Conservation (phyloP, 257 asterid genomes). For the Solanum habrochaites region DNA sequence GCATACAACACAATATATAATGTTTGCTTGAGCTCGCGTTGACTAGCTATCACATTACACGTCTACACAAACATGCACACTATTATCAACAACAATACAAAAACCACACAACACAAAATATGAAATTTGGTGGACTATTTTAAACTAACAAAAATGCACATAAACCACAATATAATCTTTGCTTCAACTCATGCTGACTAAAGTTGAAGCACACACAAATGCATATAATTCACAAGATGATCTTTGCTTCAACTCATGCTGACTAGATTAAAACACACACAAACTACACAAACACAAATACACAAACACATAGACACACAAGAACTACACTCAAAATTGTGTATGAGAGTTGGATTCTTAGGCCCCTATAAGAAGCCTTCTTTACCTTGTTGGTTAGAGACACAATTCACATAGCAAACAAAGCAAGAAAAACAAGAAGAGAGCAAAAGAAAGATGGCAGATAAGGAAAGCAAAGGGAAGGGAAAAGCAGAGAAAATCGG, state of each 20-base stretch:
- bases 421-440: not conserved
- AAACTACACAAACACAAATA: not conserved
- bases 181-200: not conserved
- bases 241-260: not conserved
- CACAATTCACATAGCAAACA: not conserved
- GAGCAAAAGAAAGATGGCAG: not conserved
- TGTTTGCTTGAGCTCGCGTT: not conserved
- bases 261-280: not conserved
- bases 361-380: not conserved
- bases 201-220: not conserved
- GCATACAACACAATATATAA: not conserved
- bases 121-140: not conserved
- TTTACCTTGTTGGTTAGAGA: not conserved
- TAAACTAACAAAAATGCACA: not conserved
- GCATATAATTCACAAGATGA: not conserved
- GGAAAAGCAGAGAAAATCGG: not conserved
- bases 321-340: not conserved
- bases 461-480: not conserved
- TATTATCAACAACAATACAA: too few relatives aligned
- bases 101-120: not conserved
- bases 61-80: not conserved
- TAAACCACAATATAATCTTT: not conserved
- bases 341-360: not conserved
- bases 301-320: not conserved
- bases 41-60: not conserved